A percentile compares a stretch with the other conserved stretches of the same genome.
Evolutionary conservation across 164 flowering plant genomes (phyloP).

Genomic region (Amborella trichopoda): DNA sequence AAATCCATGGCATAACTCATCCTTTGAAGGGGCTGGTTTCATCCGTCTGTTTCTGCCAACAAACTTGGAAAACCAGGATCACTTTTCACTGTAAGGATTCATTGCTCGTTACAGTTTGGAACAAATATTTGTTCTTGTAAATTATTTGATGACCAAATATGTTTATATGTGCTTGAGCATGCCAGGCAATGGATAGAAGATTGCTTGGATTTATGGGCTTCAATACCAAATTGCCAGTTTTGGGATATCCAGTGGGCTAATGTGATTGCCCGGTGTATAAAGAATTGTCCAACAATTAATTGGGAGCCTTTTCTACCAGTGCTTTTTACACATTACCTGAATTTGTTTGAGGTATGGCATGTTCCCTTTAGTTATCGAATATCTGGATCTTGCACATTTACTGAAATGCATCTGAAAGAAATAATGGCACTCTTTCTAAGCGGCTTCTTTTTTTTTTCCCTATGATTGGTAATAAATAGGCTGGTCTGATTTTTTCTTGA

Average conservation of each 20-base stretch:
- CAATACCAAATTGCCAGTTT: slow-evolving; percentile 81
- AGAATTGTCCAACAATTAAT: slow-evolving; percentile 41
- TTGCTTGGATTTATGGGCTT: slow-evolving; percentile 62
- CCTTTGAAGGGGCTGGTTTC: slow-evolving; percentile 95
- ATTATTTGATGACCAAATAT: slow-evolving; percentile 4
- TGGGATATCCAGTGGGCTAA: slow-evolving; percentile 96
- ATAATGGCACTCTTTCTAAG: too few relatives aligned
- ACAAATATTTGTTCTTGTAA: slow-evolving; percentile 1
- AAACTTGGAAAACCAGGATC: slow-evolving; percentile 71
- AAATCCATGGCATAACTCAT: slow-evolving; percentile 96
- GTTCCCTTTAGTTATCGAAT: too few relatives aligned
- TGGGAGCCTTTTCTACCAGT: slow-evolving; percentile 70
- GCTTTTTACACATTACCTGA: slow-evolving; percentile 66
- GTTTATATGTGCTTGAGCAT: slow-evolving; percentile 5
- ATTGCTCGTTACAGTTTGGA: neutral
- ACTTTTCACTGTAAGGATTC: slow-evolving; percentile 60
- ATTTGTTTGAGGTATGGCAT: slow-evolving; percentile 94
- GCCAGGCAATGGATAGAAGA: slow-evolving; percentile 56
- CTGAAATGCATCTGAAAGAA: too few relatives aligned
- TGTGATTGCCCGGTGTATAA: slow-evolving; percentile 68
- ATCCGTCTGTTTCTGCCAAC: slow-evolving; percentile 88
- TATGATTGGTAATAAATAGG: too few relatives aligned
- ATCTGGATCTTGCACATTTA: too few relatives aligned
- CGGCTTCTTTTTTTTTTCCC: too few relatives aligned
- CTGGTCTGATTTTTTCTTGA: too few relatives aligned